Percentiles rank a stretch among this genome's conserved stretches.
phyloP scores from a whole-genome alignment of 2,329 filamentous ascomycete species.

The Amesomyces nigricolor region DNA sequence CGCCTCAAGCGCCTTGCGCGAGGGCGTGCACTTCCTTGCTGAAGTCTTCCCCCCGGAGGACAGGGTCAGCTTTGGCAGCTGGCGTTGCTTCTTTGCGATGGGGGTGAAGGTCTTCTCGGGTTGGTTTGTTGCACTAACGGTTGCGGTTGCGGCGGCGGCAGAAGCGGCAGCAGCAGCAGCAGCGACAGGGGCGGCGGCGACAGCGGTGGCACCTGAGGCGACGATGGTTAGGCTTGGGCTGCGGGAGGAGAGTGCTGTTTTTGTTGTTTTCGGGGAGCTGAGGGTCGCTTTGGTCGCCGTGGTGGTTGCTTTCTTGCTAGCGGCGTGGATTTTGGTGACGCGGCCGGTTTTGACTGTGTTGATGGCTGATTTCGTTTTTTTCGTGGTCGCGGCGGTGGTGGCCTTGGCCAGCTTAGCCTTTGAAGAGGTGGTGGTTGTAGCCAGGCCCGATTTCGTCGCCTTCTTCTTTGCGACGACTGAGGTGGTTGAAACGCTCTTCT shows the following conservation, averaged over 20 bases:
- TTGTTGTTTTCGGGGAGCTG: neutral
- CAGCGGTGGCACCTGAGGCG: constrained; percentile 19
- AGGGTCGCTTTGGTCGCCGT: neutral
- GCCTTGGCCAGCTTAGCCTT: constrained; percentile 14
- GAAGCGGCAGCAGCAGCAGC: neutral
- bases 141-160: no score
- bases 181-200: no score
- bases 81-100: neutral
- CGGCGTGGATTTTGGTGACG: neutral
- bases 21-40: constrained; percentile 23
- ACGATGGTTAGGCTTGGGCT: constrained; percentile 24
- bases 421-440: constrained; percentile 15
- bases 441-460: constrained; percentile 21
- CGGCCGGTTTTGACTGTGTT: neutral
- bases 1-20: constrained; percentile 23
- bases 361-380: neutral
- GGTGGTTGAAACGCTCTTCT: constrained; percentile 37
- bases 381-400: neutral
- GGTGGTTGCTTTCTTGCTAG: neutral
- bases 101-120: neutral
- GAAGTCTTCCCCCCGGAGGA: constrained; percentile 12
- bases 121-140: neutral
- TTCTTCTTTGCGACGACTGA: constrained; percentile 33
- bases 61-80: constrained; percentile 3
- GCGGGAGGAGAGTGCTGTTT: constrained; percentile 6